phyloP scores from a whole-genome alignment of 2,329 filamentous ascomycete genomes.

The Arthrinium puccinioides region DNA sequence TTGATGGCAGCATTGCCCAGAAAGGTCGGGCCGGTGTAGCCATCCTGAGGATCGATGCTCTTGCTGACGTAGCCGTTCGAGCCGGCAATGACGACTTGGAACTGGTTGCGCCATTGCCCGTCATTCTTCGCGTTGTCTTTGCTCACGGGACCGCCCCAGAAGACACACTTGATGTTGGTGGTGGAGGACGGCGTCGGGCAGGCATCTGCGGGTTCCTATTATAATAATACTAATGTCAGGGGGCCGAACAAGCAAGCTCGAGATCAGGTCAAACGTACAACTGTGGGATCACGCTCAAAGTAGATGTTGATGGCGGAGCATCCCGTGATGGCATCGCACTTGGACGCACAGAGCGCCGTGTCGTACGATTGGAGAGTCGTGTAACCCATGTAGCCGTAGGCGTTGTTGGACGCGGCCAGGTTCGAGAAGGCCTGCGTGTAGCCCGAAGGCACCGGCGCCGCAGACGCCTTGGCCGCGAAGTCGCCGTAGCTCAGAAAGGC shows the following conservation, averaged over 20 bases:
- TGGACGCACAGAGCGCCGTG: conserved; percentile 12
- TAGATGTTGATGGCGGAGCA: conserved; percentile 22
- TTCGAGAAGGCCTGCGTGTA: background rate
- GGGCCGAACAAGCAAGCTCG: too few relatives aligned
- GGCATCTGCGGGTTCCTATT: conserved; percentile 10
- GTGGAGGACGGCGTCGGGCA: conserved; percentile 15
- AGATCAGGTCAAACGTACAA: too few relatives aligned
- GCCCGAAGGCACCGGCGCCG: background rate
- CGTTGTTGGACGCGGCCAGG: conserved; percentile 13
- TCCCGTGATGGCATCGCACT: conserved; percentile 14
- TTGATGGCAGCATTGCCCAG: conserved; percentile 19
- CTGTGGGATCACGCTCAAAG: conserved; percentile 19
- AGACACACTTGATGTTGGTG: conserved; percentile 20
- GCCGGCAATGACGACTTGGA: conserved; percentile 31
- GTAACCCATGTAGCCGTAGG: conserved; percentile 24
- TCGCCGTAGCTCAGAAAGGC: background rate
- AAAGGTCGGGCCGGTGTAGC: conserved; percentile 8
- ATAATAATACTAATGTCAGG: too few relatives aligned
- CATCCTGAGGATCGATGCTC: conserved; percentile 8
- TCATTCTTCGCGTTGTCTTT: conserved; percentile 14
- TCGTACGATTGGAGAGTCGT: conserved; percentile 15
- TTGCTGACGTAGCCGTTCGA: conserved; percentile 29
- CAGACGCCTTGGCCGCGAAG: background rate
- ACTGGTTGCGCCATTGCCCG: conserved; percentile 13
- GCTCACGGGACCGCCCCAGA: conserved; percentile 18